Base-by-base conservation (phyloP, 805 yeast genomes). In the Yamadazyma ubonensis region DNA sequence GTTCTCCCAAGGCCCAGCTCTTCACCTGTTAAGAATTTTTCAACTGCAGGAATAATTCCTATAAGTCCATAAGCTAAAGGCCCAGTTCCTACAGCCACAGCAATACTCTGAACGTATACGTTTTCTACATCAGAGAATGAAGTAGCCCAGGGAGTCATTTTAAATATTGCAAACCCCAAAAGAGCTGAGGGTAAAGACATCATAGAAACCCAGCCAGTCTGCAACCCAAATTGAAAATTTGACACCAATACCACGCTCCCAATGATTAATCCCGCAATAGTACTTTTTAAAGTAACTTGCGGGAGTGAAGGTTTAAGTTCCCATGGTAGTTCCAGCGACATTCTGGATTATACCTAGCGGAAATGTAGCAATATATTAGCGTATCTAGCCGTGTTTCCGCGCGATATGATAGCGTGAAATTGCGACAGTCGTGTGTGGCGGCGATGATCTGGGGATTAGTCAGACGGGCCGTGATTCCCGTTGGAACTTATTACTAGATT, bases 131-230 rank as follows among this genome's bases (percentile, higher is more conserved):
- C 96, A 0, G 93, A 78, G 43, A 69, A 69, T 14, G 50, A 42
- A 5, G 38, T 30, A 2, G 62, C 46, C 53, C 79, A 78, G 0
- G 81, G 80, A 26, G 60, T 61, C 2, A 83, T 51, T 3, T 81
- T 86, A 68, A 90, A 91, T 14, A 85, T 67, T 0, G 96, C 84
- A 58, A 80, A 90, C 0, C 95, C 96, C 18, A 91, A 63, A 38
- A 91, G 62, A 0, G 98, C 96, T 4, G 96, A 83, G 0, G 99
- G 98, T 39, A 91, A 68, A 16, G 96, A 86, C 99, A 91, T 93
- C 99, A 91, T 91, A 8, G 96, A 88, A 5, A 93, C 96, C 99
- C 99, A 91, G 2, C 99, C 99, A 0, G 97, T 91, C 57, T 91
- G 99, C 15, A 91, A 68, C 1, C 98, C 99, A 58, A 91, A 91